phyloP scores from a whole-genome alignment of 441 rosid species.

The Populus hybrid region DNA sequence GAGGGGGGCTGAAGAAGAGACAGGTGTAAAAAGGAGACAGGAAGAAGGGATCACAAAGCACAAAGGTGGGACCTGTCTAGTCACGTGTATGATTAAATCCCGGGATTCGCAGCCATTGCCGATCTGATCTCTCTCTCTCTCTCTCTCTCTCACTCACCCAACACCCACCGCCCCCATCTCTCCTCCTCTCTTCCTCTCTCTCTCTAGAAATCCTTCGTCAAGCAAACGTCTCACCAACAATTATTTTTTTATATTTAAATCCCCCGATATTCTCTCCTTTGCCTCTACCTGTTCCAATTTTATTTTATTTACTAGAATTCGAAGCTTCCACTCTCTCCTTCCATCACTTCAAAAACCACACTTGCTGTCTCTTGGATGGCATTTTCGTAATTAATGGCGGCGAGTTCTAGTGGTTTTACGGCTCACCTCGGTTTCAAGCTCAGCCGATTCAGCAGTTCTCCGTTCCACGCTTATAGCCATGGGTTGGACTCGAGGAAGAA shows the following conservation, averaged over 20 bases:
- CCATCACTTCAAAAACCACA: neutral
- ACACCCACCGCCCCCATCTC: neutral
- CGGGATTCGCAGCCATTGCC: constrained; percentile 24
- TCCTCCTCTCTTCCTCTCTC: neutral
- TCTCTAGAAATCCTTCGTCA: constrained; percentile 11
- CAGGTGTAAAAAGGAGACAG: constrained; percentile 23
- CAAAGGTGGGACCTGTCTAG: constrained; percentile 17
- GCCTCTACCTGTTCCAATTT: neutral
- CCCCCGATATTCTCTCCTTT: constrained; percentile 17
- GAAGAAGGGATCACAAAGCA: constrained; percentile 8
- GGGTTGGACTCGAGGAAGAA: constrained; percentile 32
- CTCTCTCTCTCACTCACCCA: constrained; percentile 14
- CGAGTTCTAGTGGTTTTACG: constrained; percentile 43
- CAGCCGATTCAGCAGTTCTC: constrained; percentile 24
- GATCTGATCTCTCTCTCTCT: constrained; percentile 9
- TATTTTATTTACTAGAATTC: neutral
- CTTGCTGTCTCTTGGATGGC: constrained; percentile 30
- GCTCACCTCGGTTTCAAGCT: constrained; percentile 49
- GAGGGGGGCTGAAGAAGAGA: neutral
- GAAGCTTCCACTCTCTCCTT: neutral
- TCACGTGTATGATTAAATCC: constrained; percentile 32
- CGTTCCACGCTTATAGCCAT: constrained; percentile 11
- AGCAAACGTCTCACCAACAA: constrained; percentile 3
- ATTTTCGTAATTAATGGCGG: constrained; percentile 48
- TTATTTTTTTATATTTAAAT: constrained; percentile 3